Evolutionary conservation across 345 rosid species (phyloP), one percentile per base, ranked within the genome.

Genomic region (Heritiera fomes): DNA sequence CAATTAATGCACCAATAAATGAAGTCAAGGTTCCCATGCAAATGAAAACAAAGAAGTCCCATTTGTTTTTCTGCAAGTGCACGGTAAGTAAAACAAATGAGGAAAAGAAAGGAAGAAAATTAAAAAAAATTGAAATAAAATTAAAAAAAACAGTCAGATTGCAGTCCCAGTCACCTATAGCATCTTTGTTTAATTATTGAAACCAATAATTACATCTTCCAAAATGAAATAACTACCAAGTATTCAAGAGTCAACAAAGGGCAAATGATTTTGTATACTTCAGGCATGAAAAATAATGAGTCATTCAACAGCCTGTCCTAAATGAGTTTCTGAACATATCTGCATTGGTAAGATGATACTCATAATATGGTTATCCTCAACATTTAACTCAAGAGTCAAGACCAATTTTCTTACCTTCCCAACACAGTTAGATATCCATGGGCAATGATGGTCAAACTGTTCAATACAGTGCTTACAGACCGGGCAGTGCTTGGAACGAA

Each of bases 391-490:
- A 14, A 71, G 46, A 12, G 67, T 28, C 38, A 10, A 71, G 46
- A 12, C 71, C 47, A 73, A 56, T 30, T 47, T 82, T 82, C 87
- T 87, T 76, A 94, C 99, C 97, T 94, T 96, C 75, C 99, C 99
- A 53, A 96, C 99, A 82, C 99, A 96, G 79, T 96, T 96, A 71
- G 98, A 92, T 82, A 96, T 96, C 99, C 99, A 96, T 11, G 98
- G 99, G 86, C 99, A 96, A 85, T 96, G 98, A 86, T 96, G 98
- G 81, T 96, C 97, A 78, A 96, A 96, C 82, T 96, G 98, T 82
- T 94, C 98, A 62, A 96, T 85, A 52, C 99, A 96, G 85, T 79
- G 95, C 65, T 94, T 88, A 84, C 99, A 96, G 30, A 87, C 52
- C 61, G 99, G 88, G 77, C 99, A 96, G 83, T 96, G 99, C 87